phyloP scores from a whole-genome alignment of 257 asterid species.

The Solanum arcanum region DNA sequence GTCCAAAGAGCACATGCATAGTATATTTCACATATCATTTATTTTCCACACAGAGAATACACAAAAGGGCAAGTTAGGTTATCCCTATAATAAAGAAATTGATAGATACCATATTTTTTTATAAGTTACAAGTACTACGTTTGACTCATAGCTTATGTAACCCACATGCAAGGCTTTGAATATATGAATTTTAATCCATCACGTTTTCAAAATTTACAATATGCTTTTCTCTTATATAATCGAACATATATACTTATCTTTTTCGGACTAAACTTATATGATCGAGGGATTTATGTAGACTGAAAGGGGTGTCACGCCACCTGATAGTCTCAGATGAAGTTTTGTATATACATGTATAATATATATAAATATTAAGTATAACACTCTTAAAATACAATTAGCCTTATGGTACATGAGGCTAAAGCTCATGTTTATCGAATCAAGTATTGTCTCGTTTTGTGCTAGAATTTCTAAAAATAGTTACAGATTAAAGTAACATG shows the following conservation, averaged over 20 bases:
- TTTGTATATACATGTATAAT: no score
- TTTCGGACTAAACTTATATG: background rate
- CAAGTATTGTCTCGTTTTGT: no score
- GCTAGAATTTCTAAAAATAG: background rate
- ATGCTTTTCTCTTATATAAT: background rate
- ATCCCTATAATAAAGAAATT: background rate
- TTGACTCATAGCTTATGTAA: constrained; percentile 7
- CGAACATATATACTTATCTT: background rate
- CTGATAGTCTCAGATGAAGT: no score
- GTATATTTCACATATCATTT: background rate
- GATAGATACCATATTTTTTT: constrained; percentile 9
- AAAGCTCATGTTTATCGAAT: no score
- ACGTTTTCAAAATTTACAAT: background rate
- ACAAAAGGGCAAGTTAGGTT: constrained; percentile 13
- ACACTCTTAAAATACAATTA: background rate
- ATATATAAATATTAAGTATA: background rate
- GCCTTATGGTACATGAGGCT: background rate
- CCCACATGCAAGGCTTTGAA: constrained; percentile 7
- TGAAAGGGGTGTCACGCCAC: background rate
- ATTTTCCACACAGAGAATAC: background rate
- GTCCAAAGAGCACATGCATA: constrained; percentile 15
- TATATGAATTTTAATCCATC: background rate
- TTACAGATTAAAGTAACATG: no score
- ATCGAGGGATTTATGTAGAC: background rate
- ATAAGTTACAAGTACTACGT: background rate